Base-by-base conservation (phyloP, 169 alveolate genomes). In the Plasmodium yoelii region DNA sequence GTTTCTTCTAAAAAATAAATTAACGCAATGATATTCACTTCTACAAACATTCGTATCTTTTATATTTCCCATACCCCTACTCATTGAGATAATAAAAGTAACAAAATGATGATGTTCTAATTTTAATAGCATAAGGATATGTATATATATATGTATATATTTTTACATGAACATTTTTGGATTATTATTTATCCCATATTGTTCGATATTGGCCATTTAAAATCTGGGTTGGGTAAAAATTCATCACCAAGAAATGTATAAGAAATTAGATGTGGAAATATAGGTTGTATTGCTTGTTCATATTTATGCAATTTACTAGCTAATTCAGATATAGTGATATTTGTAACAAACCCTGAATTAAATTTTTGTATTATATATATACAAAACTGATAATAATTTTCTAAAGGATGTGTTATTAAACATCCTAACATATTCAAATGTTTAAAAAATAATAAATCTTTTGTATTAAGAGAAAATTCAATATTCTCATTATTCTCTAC, bases 241-340 rank as follows among this genome's bases (percentile, higher is more conserved):
- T 75, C 88, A 7, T 63, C 75, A 24, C 75, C 88, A 10, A 75
- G 51, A 24, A 75, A 75, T 42, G 88, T 75, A 34, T 75, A 75
- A 19, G 88, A 75, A 13, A 75, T 75, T 19, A 75, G 22, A 65
- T 75, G 74, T 1, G 88, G 46, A 28, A 59, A 49, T 34, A 75
- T 24, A 1, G 4, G 18, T 39, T 49, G 42, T 19, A 49, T 22
- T 51, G 67, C 49, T 10, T 61, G 49, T 19, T 55, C 73, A 22
- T 47, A 34, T 5, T 61, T 46, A 47, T 34, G 55, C 2, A 75
- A 7, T 46, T 44, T 49, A 10, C 22, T 47, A 34, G 42, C 53
- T 22, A 63, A 42, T 6, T 61, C 67, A 39, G 88, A 53, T 7
- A 75, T 18, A 46, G 74, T 39, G 10, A 75, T 67, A 42, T 75